These are phyloP conservation scores for Capronia americana DNA, from an alignment of 2,329 filamentous ascomycete species.

Conservation along the genomic window DNA sequence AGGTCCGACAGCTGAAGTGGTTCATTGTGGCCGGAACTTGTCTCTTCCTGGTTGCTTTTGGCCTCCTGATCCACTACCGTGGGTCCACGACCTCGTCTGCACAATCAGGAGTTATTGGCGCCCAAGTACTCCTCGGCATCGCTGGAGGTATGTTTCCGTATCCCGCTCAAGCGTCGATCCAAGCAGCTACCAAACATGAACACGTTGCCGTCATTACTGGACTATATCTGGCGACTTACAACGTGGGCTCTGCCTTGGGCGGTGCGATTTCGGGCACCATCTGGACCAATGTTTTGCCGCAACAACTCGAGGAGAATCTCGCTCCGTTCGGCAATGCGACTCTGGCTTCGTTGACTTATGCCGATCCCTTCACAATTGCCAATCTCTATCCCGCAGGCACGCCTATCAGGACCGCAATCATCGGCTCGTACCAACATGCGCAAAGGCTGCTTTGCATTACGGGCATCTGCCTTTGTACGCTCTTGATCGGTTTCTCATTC, in stretches of 20 bases:
- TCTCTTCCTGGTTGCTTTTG: conserved; percentile 70
- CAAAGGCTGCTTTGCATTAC: conserved; percentile 59
- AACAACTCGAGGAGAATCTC: conserved; percentile 49
- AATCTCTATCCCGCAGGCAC: conserved; percentile 53
- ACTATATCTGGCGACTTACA: conserved; percentile 68
- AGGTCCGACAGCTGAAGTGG: conserved; percentile 65
- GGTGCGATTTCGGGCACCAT: conserved; percentile 67
- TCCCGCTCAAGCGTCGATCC: conserved; percentile 58
- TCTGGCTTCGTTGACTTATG: conserved; percentile 51
- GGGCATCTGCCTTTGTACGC: conserved; percentile 56
- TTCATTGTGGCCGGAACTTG: conserved; percentile 67
- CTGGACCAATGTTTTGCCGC: conserved; percentile 65
- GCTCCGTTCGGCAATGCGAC: conserved; percentile 48
- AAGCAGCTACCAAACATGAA: conserved; percentile 57
- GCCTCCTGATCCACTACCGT: conserved; percentile 68
- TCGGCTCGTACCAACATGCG: conserved; percentile 54
- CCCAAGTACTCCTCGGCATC: conserved; percentile 67
- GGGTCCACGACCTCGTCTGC: conserved; percentile 54
- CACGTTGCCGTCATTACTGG: conserved; percentile 70
- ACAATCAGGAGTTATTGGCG: conserved; percentile 66
- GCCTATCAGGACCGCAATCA: conserved; percentile 50
- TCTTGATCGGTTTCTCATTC: conserved; percentile 55
- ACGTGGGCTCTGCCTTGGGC: conserved; percentile 66
- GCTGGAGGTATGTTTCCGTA: conserved; percentile 68
- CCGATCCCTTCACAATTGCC: conserved; percentile 50